These are phyloP conservation scores for Arthrobotrys musiformis DNA, from an alignment of 2,329 filamentous ascomycete species.

Conservation along the genomic window DNA sequence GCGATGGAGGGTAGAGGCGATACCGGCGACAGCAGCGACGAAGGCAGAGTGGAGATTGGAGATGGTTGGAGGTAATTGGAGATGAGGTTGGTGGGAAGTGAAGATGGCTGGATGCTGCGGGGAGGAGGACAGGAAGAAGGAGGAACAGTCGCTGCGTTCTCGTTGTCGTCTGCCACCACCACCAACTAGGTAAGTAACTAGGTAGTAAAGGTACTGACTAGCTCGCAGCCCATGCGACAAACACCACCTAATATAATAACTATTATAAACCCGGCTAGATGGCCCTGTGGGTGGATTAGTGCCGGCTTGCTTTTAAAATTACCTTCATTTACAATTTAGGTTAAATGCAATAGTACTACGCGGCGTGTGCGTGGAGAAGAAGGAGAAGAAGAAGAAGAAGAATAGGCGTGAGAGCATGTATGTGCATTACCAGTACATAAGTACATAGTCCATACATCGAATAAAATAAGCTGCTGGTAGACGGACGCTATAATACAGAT, in stretches of 20 bases:
- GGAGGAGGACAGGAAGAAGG: neutral
- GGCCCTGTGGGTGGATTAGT: too few species aligned
- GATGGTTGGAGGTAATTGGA: neutral
- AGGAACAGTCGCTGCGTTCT: too few species aligned
- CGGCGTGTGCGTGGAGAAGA: too few species aligned
- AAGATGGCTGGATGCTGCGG: neutral
- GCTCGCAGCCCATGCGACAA: too few species aligned
- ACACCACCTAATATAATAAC: too few species aligned
- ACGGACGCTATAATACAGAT: conserved; percentile 40
- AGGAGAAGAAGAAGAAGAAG: neutral
- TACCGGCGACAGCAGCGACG: conserved; percentile 11
- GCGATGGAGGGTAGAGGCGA: conserved; percentile 13
- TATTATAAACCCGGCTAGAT: too few species aligned
- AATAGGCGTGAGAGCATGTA: neutral
- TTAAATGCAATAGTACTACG: conserved; percentile 9
- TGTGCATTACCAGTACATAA: conserved; percentile 1
- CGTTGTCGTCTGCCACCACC: too few species aligned
- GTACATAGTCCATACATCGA: neutral
- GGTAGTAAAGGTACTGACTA: too few species aligned
- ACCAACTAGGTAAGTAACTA: too few species aligned
- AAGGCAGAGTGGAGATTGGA: conserved; percentile 5
- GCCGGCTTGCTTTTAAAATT: too few species aligned
- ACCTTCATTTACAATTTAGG: too few species aligned
- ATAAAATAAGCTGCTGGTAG: conserved; percentile 11
- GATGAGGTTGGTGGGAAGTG: neutral